Conservation (phyloP, 208 protist species). For the Jaenimonas drosophilae region DNA sequence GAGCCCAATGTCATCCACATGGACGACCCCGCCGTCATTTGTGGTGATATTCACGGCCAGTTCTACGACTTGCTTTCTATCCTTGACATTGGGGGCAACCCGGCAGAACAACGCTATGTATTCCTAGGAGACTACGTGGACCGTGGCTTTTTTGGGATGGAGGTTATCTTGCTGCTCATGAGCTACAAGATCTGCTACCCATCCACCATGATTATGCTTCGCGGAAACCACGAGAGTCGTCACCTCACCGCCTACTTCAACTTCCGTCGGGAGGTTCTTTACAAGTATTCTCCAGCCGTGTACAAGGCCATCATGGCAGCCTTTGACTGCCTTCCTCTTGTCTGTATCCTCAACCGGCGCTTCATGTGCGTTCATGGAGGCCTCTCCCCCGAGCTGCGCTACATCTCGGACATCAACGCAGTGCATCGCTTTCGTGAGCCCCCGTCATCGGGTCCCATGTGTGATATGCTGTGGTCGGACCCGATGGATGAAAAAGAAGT, state of each 20-base stretch:
- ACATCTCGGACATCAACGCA: slow-evolving; percentile 74
- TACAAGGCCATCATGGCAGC: slow-evolving; percentile 89
- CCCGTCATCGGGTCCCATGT: slow-evolving; percentile 86
- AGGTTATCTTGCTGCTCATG: slow-evolving; percentile 91
- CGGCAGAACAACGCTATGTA: slow-evolving; percentile 83
- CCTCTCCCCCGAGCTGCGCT: slow-evolving; percentile 62
- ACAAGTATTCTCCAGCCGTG: slow-evolving; percentile 84
- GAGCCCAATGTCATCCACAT: slow-evolving; percentile 83
- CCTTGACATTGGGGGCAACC: slow-evolving; percentile 89
- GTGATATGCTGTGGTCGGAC: slow-evolving; percentile 95
- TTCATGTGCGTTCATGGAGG: slow-evolving; percentile 95
- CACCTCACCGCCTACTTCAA: slow-evolving; percentile 97
- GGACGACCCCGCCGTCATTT: slow-evolving; percentile 68
- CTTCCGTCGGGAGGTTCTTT: slow-evolving; percentile 92
- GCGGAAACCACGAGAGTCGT: slow-evolving; percentile 98
- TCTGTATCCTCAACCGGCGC: slow-evolving; percentile 71
- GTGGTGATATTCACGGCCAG: slow-evolving; percentile 96
- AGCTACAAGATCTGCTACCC: slow-evolving; percentile 92
- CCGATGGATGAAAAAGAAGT: slow-evolving; percentile 83
- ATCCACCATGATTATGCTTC: slow-evolving; percentile 86
- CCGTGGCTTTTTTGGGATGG: slow-evolving; percentile 84
- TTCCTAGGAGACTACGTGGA: slow-evolving; percentile 97
- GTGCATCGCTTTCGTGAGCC: slow-evolving; percentile 93
- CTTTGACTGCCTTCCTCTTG: slow-evolving; percentile 92
- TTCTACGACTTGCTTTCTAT: slow-evolving; percentile 96